Conservation (phyloP, 2,329 filamentous ascomycete species). For the Colletotrichum kahawae region DNA sequence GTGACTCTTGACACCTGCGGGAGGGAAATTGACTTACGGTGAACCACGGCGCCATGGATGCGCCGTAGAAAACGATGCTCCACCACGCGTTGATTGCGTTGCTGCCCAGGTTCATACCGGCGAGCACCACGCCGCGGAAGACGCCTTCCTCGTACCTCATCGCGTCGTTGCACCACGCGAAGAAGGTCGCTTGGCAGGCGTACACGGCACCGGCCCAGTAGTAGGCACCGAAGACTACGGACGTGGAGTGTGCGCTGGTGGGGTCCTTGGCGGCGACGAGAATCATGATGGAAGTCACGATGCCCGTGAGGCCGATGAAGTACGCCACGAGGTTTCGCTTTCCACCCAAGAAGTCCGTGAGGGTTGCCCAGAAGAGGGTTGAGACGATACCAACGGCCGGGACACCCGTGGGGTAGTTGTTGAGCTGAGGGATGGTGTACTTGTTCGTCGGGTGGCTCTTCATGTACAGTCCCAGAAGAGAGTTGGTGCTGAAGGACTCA, state of each 20-base stretch:
- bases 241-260: constrained; percentile 44
- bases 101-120: constrained; percentile 73
- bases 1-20: not conserved
- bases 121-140: constrained; percentile 70
- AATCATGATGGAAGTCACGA: constrained; percentile 67
- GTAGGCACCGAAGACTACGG: constrained; percentile 67
- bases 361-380: constrained; percentile 71
- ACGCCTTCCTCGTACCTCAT: constrained; percentile 68
- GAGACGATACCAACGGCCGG: constrained; percentile 62
- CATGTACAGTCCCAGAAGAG: constrained; percentile 57
- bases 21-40: constrained; percentile 48
- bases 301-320: constrained; percentile 69
- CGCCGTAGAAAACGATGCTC: constrained; percentile 74
- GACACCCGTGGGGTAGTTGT: constrained; percentile 63
- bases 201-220: constrained; percentile 75
- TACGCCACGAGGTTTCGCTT: constrained; percentile 70
- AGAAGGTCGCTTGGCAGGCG: constrained; percentile 76
- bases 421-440: constrained; percentile 55
- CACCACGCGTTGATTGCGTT: constrained; percentile 77
- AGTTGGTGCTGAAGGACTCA: constrained; percentile 72
- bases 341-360: constrained; percentile 69
- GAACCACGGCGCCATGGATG: constrained; percentile 70
- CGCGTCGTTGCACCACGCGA: constrained; percentile 77
- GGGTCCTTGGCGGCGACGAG: constrained; percentile 54
- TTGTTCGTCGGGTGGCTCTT: constrained; percentile 48